phyloP scores from a whole-genome alignment of 768 basidiomycete species.

The Leucocoprinus sp. region DNA sequence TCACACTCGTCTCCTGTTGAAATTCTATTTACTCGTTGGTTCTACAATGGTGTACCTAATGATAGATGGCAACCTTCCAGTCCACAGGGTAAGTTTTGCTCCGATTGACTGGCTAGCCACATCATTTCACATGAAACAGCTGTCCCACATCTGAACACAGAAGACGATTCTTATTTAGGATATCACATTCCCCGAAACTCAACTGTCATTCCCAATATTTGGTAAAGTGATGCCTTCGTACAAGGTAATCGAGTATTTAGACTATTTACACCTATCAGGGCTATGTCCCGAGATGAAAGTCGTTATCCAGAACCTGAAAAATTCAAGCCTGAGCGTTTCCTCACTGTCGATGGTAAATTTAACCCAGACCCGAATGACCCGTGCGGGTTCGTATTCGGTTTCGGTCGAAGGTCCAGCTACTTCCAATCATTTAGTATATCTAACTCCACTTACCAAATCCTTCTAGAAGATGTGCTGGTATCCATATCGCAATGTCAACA shows the following conservation, averaged over 20 bases:
- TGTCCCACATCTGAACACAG: slow-evolving; percentile 21
- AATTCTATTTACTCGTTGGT: too few species aligned
- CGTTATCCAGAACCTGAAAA: slow-evolving; percentile 27
- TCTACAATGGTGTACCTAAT: not conserved
- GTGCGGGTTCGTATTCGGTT: slow-evolving; percentile 17
- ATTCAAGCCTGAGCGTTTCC: slow-evolving; percentile 33
- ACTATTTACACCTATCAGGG: too few species aligned
- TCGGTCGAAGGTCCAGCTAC: slow-evolving; percentile 19
- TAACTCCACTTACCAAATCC: not conserved
- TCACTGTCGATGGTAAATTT: slow-evolving; percentile 15
- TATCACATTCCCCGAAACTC: slow-evolving; percentile 25
- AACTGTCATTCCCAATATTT: slow-evolving; percentile 25
- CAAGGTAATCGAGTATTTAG: not conserved
- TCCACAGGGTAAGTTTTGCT: slow-evolving; percentile 20
- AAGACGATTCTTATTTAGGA: slow-evolving; percentile 25
- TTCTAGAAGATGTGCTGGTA: slow-evolving; percentile 25
- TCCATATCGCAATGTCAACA: slow-evolving; percentile 20
- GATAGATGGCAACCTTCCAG: slow-evolving; percentile 22
- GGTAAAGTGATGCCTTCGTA: slow-evolving; percentile 17
- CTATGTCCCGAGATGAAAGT: slow-evolving; percentile 28
- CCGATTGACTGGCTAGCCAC: not conserved
- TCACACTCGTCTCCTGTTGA: too few species aligned
- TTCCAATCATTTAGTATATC: not conserved
- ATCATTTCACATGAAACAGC: slow-evolving; percentile 15
- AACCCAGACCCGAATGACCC: slow-evolving; percentile 15